phyloP scores from a whole-genome alignment of 345 rosid genomes.

The Cardiospermum halicacabum region DNA sequence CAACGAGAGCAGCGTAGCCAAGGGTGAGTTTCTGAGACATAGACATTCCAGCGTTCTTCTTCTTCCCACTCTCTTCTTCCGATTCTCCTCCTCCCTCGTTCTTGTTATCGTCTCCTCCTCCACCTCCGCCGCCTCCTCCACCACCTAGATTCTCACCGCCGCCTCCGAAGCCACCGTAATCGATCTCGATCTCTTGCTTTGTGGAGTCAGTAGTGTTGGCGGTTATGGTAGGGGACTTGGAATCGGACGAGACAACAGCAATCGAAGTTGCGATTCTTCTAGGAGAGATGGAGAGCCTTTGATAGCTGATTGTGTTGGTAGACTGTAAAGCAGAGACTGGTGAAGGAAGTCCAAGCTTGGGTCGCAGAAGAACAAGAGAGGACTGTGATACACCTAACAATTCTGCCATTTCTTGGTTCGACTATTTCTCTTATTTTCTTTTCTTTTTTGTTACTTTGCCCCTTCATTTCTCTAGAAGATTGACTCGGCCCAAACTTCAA shows the following conservation, averaged over 20 bases:
- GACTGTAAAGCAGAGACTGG: background rate
- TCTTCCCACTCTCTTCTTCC: constrained; percentile 27
- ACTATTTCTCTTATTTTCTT: background rate
- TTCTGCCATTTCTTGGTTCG: constrained; percentile 25
- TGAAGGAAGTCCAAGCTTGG: constrained; percentile 20
- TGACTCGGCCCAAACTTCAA: background rate
- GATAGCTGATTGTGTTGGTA: background rate
- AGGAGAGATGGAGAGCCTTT: constrained; percentile 9
- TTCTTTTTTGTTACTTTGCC: background rate
- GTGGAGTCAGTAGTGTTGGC: constrained; percentile 21
- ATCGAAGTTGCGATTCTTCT: constrained; percentile 14
- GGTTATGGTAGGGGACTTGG: constrained; percentile 20
- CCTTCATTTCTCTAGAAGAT: background rate
- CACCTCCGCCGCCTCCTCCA: constrained; percentile 10
- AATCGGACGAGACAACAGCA: constrained; percentile 23
- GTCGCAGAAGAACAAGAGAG: constrained; percentile 28
- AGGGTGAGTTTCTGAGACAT: constrained; percentile 66
- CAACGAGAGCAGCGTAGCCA: constrained; percentile 60
- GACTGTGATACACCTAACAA: constrained; percentile 29
- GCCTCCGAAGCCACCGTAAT: constrained; percentile 14
- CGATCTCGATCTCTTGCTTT: constrained; percentile 23
- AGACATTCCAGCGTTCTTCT: constrained; percentile 46
- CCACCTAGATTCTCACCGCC: constrained; percentile 6
- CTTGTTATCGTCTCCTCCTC: constrained; percentile 18
- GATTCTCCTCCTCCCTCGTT: constrained; percentile 30